phyloP scores from a whole-genome alignment of 2,329 filamentous ascomycete genomes.

The Orbilia oligospora region DNA sequence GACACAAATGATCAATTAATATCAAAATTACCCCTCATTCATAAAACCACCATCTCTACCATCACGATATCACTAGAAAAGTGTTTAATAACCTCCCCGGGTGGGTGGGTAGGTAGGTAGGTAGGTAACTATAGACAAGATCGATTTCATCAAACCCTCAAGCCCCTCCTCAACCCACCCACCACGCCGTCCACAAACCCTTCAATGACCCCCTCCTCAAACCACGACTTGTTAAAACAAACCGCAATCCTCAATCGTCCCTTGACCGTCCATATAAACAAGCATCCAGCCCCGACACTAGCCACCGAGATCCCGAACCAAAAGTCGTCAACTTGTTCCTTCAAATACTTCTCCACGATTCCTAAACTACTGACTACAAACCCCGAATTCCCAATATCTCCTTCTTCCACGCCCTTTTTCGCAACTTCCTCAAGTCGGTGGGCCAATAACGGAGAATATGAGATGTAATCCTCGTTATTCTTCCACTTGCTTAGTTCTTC shows the following conservation, averaged over 20 bases:
- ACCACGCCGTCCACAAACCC: background rate
- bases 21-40: too few relatives aligned
- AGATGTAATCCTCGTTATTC: background rate
- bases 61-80: too few relatives aligned
- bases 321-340: constrained; percentile 19
- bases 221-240: background rate
- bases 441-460: background rate
- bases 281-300: background rate
- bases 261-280: constrained; percentile 6
- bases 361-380: constrained; percentile 19
- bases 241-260: background rate
- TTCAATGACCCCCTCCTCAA: background rate
- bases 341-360: constrained; percentile 23
- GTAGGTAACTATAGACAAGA: too few relatives aligned
- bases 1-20: too few relatives aligned
- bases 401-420: background rate
- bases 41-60: too few relatives aligned
- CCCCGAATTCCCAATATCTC: background rate
- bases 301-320: constrained; percentile 25
- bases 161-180: constrained; percentile 12
- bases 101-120: too few relatives aligned
- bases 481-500: background rate
- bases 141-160: background rate
- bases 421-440: constrained; percentile 1
- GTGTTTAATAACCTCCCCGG: too few relatives aligned